Conservation (phyloP, 164 flowering plant genomes). For the Dillenia suffruticosa region DNA sequence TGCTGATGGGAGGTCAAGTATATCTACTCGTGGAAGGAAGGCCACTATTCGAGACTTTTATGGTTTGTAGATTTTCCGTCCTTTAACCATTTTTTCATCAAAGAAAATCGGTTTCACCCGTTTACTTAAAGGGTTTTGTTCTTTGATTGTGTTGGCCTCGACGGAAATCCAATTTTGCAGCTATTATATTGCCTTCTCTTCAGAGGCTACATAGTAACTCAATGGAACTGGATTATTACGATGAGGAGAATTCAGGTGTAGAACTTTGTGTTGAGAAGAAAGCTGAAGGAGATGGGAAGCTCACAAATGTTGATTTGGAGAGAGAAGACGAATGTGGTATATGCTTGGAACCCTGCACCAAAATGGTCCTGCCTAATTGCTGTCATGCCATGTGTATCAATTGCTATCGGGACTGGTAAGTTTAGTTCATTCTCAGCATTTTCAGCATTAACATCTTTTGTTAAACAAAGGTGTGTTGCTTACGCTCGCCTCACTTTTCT, state of each 20-base stretch:
- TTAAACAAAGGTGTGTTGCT: neutral
- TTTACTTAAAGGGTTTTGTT: neutral
- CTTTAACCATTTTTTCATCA: neutral
- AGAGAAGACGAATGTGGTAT: slow-evolving; percentile 78
- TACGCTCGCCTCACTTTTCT: slow-evolving; percentile 3
- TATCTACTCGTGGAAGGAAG: slow-evolving; percentile 52
- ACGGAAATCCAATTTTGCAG: slow-evolving; percentile 31
- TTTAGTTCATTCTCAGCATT: neutral
- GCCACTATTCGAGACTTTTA: slow-evolving; percentile 70
- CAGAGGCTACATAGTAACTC: slow-evolving; percentile 62
- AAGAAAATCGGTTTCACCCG: neutral
- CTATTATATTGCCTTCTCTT: slow-evolving; percentile 79
- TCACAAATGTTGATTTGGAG: slow-evolving; percentile 46
- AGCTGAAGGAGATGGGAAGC: slow-evolving; percentile 27
- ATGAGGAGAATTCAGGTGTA: slow-evolving; percentile 16
- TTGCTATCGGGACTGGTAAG: slow-evolving; percentile 89
- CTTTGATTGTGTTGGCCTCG: slow-evolving; percentile 1
- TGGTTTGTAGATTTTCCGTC: slow-evolving; percentile 28
- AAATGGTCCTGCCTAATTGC: slow-evolving; percentile 89
- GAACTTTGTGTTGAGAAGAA: slow-evolving; percentile 33
- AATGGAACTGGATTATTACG: slow-evolving; percentile 27
- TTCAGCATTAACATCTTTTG: neutral
- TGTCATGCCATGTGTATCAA: slow-evolving; percentile 92
- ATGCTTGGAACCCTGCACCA: slow-evolving; percentile 70
- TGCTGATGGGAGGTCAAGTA: slow-evolving; percentile 43